Conservation (phyloP, 1,284 basidiomycete species). For the Chalciporus piperatoides region DNA sequence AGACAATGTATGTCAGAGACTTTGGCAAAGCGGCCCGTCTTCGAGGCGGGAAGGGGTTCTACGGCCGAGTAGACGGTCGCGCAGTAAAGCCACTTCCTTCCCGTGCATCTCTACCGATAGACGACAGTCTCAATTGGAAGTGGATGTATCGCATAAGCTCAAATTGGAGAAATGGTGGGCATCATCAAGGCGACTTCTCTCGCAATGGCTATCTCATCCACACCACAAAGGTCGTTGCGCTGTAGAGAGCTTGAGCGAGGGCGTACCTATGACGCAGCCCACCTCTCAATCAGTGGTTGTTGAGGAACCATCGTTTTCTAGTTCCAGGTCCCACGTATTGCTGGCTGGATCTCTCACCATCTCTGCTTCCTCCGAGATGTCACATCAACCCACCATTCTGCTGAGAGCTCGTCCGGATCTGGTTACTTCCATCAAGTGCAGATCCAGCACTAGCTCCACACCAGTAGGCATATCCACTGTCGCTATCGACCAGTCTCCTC, state of each 20-base stretch:
- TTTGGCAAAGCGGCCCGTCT: conserved; percentile 66
- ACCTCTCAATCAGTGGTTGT: background rate
- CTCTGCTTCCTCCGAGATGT: conserved; percentile 33
- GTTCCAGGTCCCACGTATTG: conserved; percentile 33
- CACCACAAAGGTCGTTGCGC: conserved; percentile 30
- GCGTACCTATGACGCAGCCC: background rate
- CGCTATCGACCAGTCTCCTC: conserved; percentile 66
- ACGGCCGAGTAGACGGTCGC: conserved; percentile 51
- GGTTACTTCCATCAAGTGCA: conserved; percentile 26
- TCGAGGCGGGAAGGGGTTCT: conserved; percentile 60
- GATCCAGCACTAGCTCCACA: conserved; percentile 23
- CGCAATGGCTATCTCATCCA: conserved; percentile 20
- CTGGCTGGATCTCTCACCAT: conserved; percentile 43
- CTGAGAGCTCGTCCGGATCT: conserved; percentile 22
- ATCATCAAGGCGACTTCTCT: conserved; percentile 15
- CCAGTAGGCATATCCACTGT: conserved; percentile 51
- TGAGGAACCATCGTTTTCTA: conserved; percentile 5
- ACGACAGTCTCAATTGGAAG: conserved; percentile 63
- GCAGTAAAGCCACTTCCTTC: conserved; percentile 58
- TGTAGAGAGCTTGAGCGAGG: conserved; percentile 20
- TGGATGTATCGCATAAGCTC: conserved; percentile 80
- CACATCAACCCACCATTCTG: conserved; percentile 26
- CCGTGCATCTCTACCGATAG: conserved; percentile 35
- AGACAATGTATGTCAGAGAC: conserved; percentile 51
- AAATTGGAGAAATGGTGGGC: conserved; percentile 73